Percentiles rank a stretch among this genome's conserved stretches.
Conservation (phyloP, 106 monocot genomes). For the Platanthera guangdongensis region DNA sequence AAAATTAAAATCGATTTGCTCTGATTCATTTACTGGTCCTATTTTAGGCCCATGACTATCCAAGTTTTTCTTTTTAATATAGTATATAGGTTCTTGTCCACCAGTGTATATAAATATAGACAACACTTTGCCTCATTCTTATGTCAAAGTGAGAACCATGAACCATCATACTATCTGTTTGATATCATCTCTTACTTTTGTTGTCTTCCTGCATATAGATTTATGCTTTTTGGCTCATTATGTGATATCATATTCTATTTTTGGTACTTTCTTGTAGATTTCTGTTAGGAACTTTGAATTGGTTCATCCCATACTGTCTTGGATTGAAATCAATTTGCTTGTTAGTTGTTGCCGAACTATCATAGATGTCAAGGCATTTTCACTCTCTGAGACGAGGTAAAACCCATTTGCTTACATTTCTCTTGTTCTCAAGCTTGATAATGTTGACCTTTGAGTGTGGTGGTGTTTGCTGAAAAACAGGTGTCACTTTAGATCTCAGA, state of each 20-base stretch:
- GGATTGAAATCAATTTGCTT: slow-evolving; percentile 46
- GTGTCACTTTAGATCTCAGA: slow-evolving; percentile 19
- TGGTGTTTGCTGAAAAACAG: slow-evolving; percentile 25
- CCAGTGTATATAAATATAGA: too few relatives aligned
- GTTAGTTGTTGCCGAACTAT: slow-evolving; percentile 54
- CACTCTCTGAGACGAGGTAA: slow-evolving; percentile 47
- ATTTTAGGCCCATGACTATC: too few relatives aligned
- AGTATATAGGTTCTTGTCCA: neutral
- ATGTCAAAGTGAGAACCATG: neutral
- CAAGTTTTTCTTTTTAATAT: too few relatives aligned
- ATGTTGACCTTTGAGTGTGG: neutral
- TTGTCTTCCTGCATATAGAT: neutral
- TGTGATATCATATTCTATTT: slow-evolving; percentile 1
- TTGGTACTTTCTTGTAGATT: slow-evolving; percentile 34
- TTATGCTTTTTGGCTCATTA: neutral
- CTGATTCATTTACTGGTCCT: too few relatives aligned
- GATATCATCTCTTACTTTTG: neutral
- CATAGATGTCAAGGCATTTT: slow-evolving; percentile 52
- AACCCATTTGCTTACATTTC: neutral
- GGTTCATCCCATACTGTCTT: slow-evolving; percentile 42
- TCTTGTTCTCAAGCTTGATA: neutral
- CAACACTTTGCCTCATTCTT: neutral
- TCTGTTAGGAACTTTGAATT: slow-evolving; percentile 65
- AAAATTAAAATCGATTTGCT: too few relatives aligned
- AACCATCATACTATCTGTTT: neutral